phyloP scores from a whole-genome alignment of 2,329 filamentous ascomycete species.

The Fusarium temperatum region DNA sequence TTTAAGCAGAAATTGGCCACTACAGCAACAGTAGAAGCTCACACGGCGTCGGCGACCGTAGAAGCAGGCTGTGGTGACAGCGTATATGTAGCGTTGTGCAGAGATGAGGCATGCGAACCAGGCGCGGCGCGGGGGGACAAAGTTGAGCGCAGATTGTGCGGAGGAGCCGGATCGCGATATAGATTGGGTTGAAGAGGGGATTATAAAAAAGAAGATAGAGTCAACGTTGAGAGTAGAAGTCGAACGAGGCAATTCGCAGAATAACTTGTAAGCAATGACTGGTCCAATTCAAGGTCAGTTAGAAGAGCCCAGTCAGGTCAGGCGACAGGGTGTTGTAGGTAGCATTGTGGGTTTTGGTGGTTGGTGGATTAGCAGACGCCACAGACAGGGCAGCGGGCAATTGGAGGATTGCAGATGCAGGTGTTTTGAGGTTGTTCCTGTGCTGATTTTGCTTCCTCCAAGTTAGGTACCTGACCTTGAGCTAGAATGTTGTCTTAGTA shows the following conservation, averaged over 20 bases:
- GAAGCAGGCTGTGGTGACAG: slow-evolving; percentile 36
- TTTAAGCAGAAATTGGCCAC: slow-evolving; percentile 33
- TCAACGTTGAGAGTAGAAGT: not conserved
- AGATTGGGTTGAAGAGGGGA: not conserved
- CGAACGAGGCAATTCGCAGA: slow-evolving; percentile 42
- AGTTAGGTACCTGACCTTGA: not conserved
- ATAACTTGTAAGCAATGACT: slow-evolving; percentile 36
- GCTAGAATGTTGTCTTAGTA: not conserved
- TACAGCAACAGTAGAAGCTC: slow-evolving; percentile 27
- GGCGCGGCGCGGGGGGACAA: slow-evolving; percentile 32
- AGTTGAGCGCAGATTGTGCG: slow-evolving; percentile 24
- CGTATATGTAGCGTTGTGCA: slow-evolving; percentile 44
- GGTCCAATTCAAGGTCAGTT: slow-evolving; percentile 25
- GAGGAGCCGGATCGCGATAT: slow-evolving; percentile 24
- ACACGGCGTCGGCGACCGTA: slow-evolving; percentile 39
- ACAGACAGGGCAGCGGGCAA: slow-evolving; percentile 21
- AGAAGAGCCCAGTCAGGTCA: slow-evolving; percentile 26
- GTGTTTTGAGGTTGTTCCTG: not conserved
- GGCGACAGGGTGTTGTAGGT: slow-evolving; percentile 34
- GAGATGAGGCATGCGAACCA: slow-evolving; percentile 48
- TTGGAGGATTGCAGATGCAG: slow-evolving; percentile 1
- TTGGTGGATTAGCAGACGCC: slow-evolving; percentile 26
- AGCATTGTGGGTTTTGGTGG: slow-evolving; percentile 20
- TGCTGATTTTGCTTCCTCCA: not conserved
- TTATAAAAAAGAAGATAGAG: not conserved